Evolutionary conservation across 805 yeast species (phyloP).

Genomic region (Metahyphopichia silvanorum): DNA sequence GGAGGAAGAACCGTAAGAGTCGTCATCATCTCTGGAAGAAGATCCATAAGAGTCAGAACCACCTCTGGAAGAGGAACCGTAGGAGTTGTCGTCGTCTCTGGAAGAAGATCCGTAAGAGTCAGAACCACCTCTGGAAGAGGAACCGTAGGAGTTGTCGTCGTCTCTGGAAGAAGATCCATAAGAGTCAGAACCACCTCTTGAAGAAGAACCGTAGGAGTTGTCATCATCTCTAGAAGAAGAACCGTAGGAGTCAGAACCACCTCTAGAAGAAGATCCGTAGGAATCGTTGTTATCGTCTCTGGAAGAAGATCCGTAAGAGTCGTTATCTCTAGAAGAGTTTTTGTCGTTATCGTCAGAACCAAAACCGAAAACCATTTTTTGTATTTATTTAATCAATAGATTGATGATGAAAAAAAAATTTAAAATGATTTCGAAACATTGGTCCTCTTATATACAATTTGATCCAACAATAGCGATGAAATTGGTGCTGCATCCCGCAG

Average conservation of each 20-base stretch:
- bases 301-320: constrained; percentile 23
- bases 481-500: no score
- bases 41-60: constrained; percentile 13
- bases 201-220: constrained; percentile 6
- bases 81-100: constrained; percentile 9
- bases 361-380: constrained; percentile 32
- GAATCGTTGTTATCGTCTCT: constrained; percentile 14
- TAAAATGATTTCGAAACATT: no score
- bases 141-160: constrained; percentile 9
- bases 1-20: constrained; percentile 19
- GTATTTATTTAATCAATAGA: neutral
- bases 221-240: constrained; percentile 6
- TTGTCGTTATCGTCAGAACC: constrained; percentile 23
- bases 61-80: constrained; percentile 12
- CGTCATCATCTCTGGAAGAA: constrained; percentile 8
- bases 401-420: neutral
- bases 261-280: constrained; percentile 15
- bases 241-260: constrained; percentile 12
- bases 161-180: constrained; percentile 22
- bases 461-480: no score
- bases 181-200: constrained; percentile 15
- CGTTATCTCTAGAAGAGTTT: constrained; percentile 13
- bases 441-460: no score
- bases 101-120: constrained; percentile 13
- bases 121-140: constrained; percentile 9